Evolutionary conservation across 2,329 filamentous ascomycete genomes (phyloP).

Genomic region (Colletotrichum sp.): DNA sequence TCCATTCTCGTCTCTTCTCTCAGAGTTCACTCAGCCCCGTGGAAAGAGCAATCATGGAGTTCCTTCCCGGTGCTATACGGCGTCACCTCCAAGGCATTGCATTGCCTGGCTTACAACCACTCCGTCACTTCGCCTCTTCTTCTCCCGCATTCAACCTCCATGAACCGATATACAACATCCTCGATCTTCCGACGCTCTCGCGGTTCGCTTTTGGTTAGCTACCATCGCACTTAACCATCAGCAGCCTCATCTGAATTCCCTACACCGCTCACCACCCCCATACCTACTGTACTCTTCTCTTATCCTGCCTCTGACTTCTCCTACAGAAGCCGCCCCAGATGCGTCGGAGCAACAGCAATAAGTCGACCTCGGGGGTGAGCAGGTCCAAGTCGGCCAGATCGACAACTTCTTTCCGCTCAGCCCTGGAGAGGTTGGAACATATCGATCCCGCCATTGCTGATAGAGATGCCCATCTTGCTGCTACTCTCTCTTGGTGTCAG

Average conservation of each 20-base stretch:
- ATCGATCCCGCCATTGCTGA: slow-evolving; percentile 55
- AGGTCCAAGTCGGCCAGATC: slow-evolving; percentile 53
- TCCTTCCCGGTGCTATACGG: not conserved
- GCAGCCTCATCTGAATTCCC: slow-evolving; percentile 22
- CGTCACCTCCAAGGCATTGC: not conserved
- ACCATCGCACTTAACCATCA: not conserved
- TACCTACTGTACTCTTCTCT: not conserved
- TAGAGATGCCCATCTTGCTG: slow-evolving; percentile 67
- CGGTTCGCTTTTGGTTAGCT: slow-evolving; percentile 22
- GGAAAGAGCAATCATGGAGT: slow-evolving; percentile 11
- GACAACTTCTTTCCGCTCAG: slow-evolving; percentile 49
- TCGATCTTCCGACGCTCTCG: not conserved
- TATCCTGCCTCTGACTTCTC: not conserved
- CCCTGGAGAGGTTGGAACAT: slow-evolving; percentile 47
- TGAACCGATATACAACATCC: not conserved
- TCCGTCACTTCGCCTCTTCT: not conserved
- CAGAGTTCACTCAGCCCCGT: not conserved
- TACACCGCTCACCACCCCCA: slow-evolving; percentile 2
- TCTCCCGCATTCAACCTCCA: not conserved
- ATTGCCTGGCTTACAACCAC: not conserved
- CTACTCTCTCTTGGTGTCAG: slow-evolving; percentile 61
- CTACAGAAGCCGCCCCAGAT: slow-evolving; percentile 34
- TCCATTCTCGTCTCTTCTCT: not conserved
- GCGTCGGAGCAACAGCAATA: slow-evolving; percentile 55
- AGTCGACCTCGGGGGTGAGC: slow-evolving; percentile 46